Conservation (phyloP, 352 stramenopile species). For the Blastocystis sp. region DNA sequence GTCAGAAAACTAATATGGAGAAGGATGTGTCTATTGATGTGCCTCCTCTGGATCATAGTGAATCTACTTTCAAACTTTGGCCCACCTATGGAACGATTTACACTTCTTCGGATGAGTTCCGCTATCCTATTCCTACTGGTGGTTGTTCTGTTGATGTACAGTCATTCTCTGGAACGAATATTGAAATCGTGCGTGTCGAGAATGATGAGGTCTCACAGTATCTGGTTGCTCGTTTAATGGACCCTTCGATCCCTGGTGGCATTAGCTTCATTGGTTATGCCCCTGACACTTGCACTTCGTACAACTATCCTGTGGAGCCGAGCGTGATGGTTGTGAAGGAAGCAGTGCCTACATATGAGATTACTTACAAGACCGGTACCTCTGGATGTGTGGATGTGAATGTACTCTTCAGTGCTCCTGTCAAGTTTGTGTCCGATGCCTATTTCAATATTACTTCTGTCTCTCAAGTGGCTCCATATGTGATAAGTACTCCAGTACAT, state of each 20-base stretch:
- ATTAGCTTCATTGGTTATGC: slow-evolving; percentile 1
- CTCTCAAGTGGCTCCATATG: background rate
- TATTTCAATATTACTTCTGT: background rate
- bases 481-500: background rate
- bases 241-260: background rate
- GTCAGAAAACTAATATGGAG: slow-evolving; percentile 7
- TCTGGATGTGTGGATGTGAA: background rate
- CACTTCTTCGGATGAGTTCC: background rate
- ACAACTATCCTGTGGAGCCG: background rate
- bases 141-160: background rate
- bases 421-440: background rate
- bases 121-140: background rate
- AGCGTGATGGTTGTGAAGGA: slow-evolving; percentile 31
- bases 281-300: background rate
- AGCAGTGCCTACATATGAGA: background rate
- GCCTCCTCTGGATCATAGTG: background rate
- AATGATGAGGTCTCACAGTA: background rate
- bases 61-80: background rate
- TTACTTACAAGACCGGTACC: background rate
- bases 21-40: slow-evolving; percentile 25
- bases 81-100: background rate
- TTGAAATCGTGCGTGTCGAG: background rate
- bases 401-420: background rate
- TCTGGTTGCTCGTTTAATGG: background rate
- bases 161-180: slow-evolving; percentile 23